These are phyloP conservation scores for Eucalyptus marginata DNA, from an alignment of 345 rosid genomes.

Conservation along the genomic window DNA sequence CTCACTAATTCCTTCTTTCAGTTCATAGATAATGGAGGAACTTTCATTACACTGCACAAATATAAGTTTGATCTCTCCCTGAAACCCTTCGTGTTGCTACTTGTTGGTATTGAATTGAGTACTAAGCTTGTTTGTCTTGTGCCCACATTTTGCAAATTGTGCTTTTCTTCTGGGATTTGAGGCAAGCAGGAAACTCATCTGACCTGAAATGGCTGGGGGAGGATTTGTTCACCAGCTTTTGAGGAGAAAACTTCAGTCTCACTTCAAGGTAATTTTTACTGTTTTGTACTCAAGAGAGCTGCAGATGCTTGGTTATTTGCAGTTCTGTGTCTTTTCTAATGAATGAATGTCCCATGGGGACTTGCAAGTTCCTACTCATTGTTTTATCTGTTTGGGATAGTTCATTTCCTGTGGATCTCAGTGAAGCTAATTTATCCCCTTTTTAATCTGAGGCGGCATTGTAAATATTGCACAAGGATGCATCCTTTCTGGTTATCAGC, in stretches of 20 bases:
- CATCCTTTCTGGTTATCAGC: not conserved
- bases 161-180: not conserved
- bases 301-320: not conserved
- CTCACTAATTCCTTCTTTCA: not conserved
- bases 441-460: not conserved
- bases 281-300: not conserved
- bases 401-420: not conserved
- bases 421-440: not conserved
- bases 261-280: slow-evolving; percentile 26
- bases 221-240: slow-evolving; percentile 73
- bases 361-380: not conserved
- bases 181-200: not conserved
- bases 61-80: not conserved
- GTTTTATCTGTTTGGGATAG: not conserved
- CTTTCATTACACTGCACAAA: not conserved
- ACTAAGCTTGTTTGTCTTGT: not conserved
- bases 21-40: not conserved
- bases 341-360: not conserved
- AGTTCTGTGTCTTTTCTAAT: not conserved
- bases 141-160: not conserved
- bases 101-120: not conserved
- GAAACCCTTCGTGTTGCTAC: not conserved
- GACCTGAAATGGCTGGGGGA: slow-evolving; percentile 50
- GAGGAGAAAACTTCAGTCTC: slow-evolving; percentile 58
- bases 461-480: not conserved